Percentiles rank a stretch among this genome's conserved stretches.
These are phyloP conservation scores for Glycine tomentella DNA, from an alignment of 306 rosid genomes.

Conservation along the genomic window DNA sequence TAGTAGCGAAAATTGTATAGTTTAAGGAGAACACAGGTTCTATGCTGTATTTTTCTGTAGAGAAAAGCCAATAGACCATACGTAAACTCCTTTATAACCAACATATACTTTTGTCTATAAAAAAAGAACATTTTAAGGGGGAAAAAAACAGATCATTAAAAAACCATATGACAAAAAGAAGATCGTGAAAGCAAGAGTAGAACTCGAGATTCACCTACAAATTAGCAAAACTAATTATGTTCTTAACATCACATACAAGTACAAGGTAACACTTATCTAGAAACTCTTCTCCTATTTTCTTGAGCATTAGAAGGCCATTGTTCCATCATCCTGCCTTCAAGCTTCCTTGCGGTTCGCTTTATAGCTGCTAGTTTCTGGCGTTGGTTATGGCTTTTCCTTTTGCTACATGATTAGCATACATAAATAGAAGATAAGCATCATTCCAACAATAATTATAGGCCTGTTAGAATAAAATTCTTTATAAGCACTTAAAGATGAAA, in stretches of 20 bases:
- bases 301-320: slow-evolving; percentile 52
- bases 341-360: slow-evolving; percentile 69
- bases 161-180: neutral
- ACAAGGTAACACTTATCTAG: slow-evolving; percentile 59
- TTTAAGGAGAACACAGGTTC: too few relatives aligned
- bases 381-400: slow-evolving; percentile 56
- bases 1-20: too few relatives aligned
- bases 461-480: too few relatives aligned
- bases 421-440: slow-evolving; percentile 13
- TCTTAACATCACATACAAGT: slow-evolving; percentile 46
- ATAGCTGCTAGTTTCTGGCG: slow-evolving; percentile 74
- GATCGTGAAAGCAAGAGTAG: slow-evolving; percentile 12
- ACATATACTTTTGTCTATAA: neutral
- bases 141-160: slow-evolving; percentile 10
- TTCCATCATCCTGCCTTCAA: slow-evolving; percentile 62
- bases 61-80: neutral
- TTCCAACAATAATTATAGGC: slow-evolving; percentile 19
- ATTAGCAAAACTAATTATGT: slow-evolving; percentile 49
- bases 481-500: too few relatives aligned
- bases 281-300: slow-evolving; percentile 59
- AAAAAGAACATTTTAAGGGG: slow-evolving; percentile 4
- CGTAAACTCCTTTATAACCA: neutral
- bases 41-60: too few relatives aligned
- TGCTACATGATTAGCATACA: slow-evolving; percentile 41
- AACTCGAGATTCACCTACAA: slow-evolving; percentile 40